Evolutionary conservation across 495 filamentous ascomycete genomes (phyloP), one percentile per base, ranked within the genome.

Genomic region (Penicillium canescens): DNA sequence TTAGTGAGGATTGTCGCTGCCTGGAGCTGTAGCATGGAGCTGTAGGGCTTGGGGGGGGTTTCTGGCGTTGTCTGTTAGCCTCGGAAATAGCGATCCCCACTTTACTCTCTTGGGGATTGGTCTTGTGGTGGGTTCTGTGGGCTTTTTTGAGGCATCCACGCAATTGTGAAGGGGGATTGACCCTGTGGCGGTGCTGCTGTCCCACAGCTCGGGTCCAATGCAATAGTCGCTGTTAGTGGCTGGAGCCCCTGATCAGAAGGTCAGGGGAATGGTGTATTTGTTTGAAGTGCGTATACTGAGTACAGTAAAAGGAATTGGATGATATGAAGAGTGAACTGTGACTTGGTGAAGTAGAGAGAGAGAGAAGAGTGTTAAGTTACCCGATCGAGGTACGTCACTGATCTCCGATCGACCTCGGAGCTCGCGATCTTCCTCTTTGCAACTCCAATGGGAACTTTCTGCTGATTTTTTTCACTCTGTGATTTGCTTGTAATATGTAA

Each of bases 331-430:
- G 23, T 24, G 2, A 24, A 24, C 3, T 24, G 23, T 24, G 23
- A 24, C 1, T 18, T 24, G 23, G 4, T 6, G 6, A 6, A 24
- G 37, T 39, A 13, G 37, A 14, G 13, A 12, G 2, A 18, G 38
- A 41, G 8, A 21, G 3, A 7, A 14, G 18, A 18, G 9, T 38
- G 36, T 38, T 38, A n/a, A 38, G 12, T 2, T 16, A 18, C 23
- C 28, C 0, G 20, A 18, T 41, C 37, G 8, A 18, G 1, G 28
- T 51, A 51, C 60, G 60, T 62, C 60, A 62, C 56, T 54, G 59
- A 62, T 62, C 59, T 62, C 36, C 60, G 60, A 62, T 62, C 60
- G 37, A 50, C 39, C 20, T 43, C 31, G 49, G 40, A 43, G 49
- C 39, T 43, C 39, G 20, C 55, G 58, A 61, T 61, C 58, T 54